phyloP scores from a whole-genome alignment of 352 stramenopile genomes.

The Phytopythium montanum region DNA sequence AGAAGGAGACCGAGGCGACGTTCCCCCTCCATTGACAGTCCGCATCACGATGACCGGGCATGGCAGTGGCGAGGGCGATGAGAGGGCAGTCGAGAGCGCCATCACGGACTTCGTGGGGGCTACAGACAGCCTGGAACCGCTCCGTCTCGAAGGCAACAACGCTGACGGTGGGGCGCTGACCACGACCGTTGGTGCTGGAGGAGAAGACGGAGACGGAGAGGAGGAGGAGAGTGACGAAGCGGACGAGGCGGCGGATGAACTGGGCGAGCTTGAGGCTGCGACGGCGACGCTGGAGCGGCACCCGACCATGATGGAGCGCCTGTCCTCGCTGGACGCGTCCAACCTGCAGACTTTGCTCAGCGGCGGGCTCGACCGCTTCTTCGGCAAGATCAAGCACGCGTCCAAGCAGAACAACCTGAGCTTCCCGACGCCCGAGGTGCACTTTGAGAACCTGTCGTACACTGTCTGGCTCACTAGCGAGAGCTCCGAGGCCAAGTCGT shows the following conservation, averaged over 20 bases:
- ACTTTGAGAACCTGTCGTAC: conserved; percentile 55
- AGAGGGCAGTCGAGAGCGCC: background rate
- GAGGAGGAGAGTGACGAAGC: background rate
- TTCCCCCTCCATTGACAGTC: background rate
- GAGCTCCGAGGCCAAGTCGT: conserved; percentile 25
- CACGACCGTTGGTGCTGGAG: background rate
- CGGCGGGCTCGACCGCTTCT: conserved; percentile 53
- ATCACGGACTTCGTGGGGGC: conserved; percentile 8
- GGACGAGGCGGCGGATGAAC: background rate
- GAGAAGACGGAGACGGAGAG: too few relatives aligned
- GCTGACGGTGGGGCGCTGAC: background rate
- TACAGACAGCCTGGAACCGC: background rate
- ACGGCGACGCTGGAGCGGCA: background rate
- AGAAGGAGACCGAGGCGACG: background rate
- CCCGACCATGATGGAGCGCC: background rate
- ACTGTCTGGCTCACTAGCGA: conserved; percentile 31
- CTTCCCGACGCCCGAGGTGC: conserved; percentile 52
- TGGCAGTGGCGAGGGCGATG: too few relatives aligned
- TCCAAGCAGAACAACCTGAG: conserved; percentile 48
- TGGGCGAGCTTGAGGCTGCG: background rate
- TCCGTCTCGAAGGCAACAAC: background rate
- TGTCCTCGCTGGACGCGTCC: conserved; percentile 27
- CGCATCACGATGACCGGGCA: background rate
- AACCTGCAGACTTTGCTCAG: conserved; percentile 56
- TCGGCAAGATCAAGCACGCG: conserved; percentile 35